These are phyloP conservation scores for Emergomyces orientalis DNA, from an alignment of 2,329 filamentous ascomycete genomes.

Conservation along the genomic window DNA sequence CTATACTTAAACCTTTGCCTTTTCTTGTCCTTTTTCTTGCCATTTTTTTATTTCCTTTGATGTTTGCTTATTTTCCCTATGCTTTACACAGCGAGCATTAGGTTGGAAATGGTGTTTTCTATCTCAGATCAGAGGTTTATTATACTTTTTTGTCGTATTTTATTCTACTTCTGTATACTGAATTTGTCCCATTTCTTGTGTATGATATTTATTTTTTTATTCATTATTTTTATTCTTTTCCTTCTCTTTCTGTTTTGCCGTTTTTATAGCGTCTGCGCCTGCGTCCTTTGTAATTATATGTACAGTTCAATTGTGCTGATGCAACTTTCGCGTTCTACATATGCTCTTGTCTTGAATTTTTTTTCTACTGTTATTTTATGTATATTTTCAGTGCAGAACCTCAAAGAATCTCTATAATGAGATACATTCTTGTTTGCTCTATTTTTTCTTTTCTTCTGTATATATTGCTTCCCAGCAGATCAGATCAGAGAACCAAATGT, in stretches of 20 bases:
- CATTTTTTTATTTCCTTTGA: not conserved
- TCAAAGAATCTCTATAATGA: not conserved
- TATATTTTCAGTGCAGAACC: not conserved
- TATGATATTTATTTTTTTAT: not conserved
- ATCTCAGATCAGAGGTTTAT: constrained; percentile 1
- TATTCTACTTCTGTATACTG: not conserved
- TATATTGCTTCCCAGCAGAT: too few species aligned
- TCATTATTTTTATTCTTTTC: too few species aligned
- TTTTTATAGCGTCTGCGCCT: not conserved
- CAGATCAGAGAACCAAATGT: not conserved
- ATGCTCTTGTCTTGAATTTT: not conserved
- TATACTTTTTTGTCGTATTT: not conserved
- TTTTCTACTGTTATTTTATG: not conserved
- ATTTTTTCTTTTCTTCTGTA: not conserved
- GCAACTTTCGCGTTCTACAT: too few species aligned
- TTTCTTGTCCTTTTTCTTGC: not conserved
- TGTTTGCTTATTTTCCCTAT: not conserved
- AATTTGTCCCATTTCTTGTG: not conserved
- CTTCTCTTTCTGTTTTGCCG: too few species aligned
- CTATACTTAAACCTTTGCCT: not conserved
- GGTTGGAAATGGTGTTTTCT: constrained; percentile 4
- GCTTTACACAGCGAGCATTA: constrained; percentile 2
- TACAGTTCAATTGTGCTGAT: too few species aligned
- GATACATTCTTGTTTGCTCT: not conserved
- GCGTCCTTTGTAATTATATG: not conserved